Percentiles rank a stretch among this genome's conserved stretches.
phyloP scores from a whole-genome alignment of 2,329 filamentous ascomycete genomes.

The Drechmeria coniospora region DNA sequence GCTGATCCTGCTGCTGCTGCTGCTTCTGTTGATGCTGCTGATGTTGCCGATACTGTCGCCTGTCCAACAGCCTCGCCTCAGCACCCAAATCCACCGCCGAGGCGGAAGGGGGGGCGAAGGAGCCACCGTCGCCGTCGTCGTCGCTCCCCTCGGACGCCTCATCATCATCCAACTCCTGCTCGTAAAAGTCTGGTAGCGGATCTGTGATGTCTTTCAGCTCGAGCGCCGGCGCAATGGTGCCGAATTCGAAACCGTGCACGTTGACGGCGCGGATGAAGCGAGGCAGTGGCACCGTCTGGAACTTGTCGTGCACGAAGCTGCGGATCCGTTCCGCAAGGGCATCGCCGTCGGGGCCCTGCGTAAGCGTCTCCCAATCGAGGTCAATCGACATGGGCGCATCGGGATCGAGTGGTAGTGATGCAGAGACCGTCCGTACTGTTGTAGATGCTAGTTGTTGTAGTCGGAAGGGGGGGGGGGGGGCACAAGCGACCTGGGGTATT shows the following conservation, averaged over 20 bases:
- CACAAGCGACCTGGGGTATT: too few species aligned
- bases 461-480: too few species aligned
- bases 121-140: constrained; percentile 20
- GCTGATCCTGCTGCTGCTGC: not conserved
- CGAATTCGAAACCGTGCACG: constrained; percentile 89
- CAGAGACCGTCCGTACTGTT: too few species aligned
- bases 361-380: constrained; percentile 89
- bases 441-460: too few species aligned
- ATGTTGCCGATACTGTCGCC: too few species aligned
- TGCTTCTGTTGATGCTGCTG: constrained; percentile 3
- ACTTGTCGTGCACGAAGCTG: constrained; percentile 87
- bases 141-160: constrained; percentile 23
- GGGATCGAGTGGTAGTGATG: not conserved
- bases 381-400: constrained; percentile 71
- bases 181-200: constrained; percentile 91
- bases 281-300: constrained; percentile 80
- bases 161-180: constrained; percentile 50
- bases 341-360: constrained; percentile 72
- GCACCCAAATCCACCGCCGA: too few species aligned
- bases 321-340: constrained; percentile 76
- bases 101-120: too few species aligned
- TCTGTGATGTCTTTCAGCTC: constrained; percentile 96
- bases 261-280: constrained; percentile 95
- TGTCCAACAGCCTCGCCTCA: too few species aligned
- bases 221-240: constrained; percentile 63